These are phyloP conservation scores for Metarhizium anisopliae DNA, from an alignment of 2,329 filamentous ascomycete genomes.

Conservation along the genomic window DNA sequence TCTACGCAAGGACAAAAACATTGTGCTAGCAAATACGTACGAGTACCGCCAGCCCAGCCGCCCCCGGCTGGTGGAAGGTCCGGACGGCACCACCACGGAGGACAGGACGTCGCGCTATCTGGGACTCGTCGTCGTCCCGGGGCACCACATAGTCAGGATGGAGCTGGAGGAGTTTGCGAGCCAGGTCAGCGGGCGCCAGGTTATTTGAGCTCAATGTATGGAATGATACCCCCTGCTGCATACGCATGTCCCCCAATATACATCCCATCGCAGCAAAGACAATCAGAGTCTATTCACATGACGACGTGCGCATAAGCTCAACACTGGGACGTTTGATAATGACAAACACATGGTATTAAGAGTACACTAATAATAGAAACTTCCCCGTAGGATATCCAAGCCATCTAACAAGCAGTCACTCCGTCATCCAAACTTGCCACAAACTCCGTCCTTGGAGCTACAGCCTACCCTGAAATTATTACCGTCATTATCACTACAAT, in stretches of 20 bases:
- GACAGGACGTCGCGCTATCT: slow-evolving; percentile 81
- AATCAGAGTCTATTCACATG: background rate
- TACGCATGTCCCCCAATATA: background rate
- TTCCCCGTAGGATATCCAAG: slow-evolving; percentile 15
- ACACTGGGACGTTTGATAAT: background rate
- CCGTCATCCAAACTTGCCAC: slow-evolving; percentile 3
- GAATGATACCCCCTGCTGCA: background rate
- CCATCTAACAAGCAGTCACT: slow-evolving; percentile 7
- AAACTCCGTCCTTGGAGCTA: slow-evolving; percentile 19
- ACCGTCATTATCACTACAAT: slow-evolving; percentile 6
- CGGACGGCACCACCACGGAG: slow-evolving; percentile 41
- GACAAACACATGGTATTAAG: slow-evolving; percentile 15
- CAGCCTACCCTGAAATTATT: slow-evolving; percentile 8
- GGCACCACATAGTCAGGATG: slow-evolving; percentile 76
- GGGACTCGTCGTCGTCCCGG: slow-evolving; percentile 82
- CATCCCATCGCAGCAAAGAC: background rate
- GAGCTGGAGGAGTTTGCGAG: slow-evolving; percentile 72
- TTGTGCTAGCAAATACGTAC: slow-evolving; percentile 77
- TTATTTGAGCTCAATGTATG: background rate
- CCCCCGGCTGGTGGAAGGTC: slow-evolving; percentile 18
- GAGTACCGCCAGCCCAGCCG: slow-evolving; percentile 72
- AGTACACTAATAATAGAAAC: slow-evolving; percentile 16
- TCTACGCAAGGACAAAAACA: slow-evolving; percentile 63
- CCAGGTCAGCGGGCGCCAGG: slow-evolving; percentile 30
- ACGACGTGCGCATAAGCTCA: background rate